These are phyloP conservation scores for Ophiosphaerella herpotricha DNA, from an alignment of 2,329 filamentous ascomycete genomes.

Conservation along the genomic window DNA sequence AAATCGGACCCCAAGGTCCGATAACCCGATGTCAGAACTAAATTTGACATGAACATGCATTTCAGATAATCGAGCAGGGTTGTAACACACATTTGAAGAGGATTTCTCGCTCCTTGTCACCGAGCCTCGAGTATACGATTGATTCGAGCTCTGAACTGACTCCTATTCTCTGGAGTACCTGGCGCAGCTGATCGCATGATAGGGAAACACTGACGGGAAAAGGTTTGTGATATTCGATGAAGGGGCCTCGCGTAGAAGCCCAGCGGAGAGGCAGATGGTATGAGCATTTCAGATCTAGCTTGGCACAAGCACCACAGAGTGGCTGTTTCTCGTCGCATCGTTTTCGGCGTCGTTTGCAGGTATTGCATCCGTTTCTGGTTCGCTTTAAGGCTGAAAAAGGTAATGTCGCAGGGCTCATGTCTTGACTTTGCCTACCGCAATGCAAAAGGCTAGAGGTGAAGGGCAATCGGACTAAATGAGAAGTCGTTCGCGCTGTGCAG, in stretches of 20 bases:
- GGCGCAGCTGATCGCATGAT: neutral
- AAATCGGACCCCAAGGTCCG: neutral
- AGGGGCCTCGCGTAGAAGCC: slow-evolving; percentile 5
- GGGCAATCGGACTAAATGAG: slow-evolving; percentile 1
- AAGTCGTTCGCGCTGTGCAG: neutral
- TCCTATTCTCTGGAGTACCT: neutral
- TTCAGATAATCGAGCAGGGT: neutral
- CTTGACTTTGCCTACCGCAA: neutral
- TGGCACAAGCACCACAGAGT: slow-evolving; percentile 50
- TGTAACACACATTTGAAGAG: slow-evolving; percentile 1
- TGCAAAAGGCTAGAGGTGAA: slow-evolving; percentile 1
- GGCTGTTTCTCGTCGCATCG: slow-evolving; percentile 92
- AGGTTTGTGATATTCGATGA: neutral
- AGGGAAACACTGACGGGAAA: neutral
- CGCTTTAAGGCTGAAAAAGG: slow-evolving; percentile 58
- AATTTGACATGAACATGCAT: neutral
- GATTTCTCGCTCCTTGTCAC: neutral
- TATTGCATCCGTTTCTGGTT: slow-evolving; percentile 90
- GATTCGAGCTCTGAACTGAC: neutral
- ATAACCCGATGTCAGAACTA: slow-evolving; percentile 2
- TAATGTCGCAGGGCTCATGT: neutral
- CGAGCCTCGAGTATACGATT: neutral
- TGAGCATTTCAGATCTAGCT: slow-evolving; percentile 48
- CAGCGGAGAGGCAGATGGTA: slow-evolving; percentile 5
- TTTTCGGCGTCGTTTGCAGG: slow-evolving; percentile 85